phyloP scores from a whole-genome alignment of 2,329 filamentous ascomycete genomes.

The Leptographium lundbergii region DNA sequence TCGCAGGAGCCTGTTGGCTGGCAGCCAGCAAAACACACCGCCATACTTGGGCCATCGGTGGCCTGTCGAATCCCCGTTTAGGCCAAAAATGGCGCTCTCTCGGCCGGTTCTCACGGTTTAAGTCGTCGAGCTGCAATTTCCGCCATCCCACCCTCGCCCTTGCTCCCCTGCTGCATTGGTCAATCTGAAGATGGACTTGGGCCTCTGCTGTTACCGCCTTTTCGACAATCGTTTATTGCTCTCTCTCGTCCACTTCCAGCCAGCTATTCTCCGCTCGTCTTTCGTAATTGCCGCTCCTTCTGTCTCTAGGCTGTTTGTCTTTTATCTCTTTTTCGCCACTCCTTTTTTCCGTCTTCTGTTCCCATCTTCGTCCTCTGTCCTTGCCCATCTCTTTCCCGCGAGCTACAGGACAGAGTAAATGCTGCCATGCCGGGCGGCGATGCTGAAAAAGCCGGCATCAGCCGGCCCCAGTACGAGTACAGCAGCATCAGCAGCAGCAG shows the following conservation, averaged over 20 bases:
- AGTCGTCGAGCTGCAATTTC: neutral
- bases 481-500: neutral
- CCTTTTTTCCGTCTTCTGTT: neutral
- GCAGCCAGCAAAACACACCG: neutral
- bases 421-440: no score
- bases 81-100: neutral
- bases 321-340: neutral
- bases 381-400: no score
- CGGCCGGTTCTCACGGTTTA: neutral
- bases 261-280: slow-evolving; percentile 18
- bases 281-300: neutral
- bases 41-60: neutral
- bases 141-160: neutral
- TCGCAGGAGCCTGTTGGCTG: neutral
- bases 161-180: neutral
- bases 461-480: neutral
- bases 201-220: neutral
- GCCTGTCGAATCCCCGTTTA: neutral
- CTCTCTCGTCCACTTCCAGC: neutral
- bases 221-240: neutral
- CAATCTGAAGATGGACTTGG: neutral
- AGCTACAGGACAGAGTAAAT: no score
- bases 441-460: no score
- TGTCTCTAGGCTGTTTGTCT: neutral
- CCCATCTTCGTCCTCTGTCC: neutral